Conservation (phyloP, 768 basidiomycete genomes). For the Leccinum subgranulosum region DNA sequence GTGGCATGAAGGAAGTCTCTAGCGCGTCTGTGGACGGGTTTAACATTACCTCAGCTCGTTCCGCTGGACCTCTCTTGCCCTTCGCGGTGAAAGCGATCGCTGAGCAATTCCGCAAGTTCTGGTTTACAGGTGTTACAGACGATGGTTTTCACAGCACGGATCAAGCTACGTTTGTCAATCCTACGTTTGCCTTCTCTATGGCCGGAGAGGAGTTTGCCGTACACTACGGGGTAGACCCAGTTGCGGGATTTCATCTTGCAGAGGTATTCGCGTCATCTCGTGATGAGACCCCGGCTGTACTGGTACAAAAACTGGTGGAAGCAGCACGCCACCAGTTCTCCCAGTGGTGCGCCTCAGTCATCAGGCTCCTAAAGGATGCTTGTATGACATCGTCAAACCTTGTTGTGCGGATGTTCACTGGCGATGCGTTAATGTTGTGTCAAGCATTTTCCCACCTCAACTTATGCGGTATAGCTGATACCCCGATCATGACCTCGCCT, state of each 20-base stretch:
- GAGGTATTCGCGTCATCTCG: slow-evolving; percentile 17
- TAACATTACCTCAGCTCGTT: slow-evolving; percentile 19
- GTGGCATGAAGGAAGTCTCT: slow-evolving; percentile 19
- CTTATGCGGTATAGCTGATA: slow-evolving; percentile 6
- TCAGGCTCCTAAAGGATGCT: slow-evolving; percentile 5
- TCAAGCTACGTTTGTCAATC: slow-evolving; percentile 22
- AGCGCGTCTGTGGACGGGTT: not conserved
- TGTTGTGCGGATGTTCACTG: slow-evolving; percentile 29
- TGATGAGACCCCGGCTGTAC: slow-evolving; percentile 1
- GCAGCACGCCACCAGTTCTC: slow-evolving; percentile 22
- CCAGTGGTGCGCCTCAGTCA: slow-evolving; percentile 26
- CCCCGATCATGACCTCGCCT: slow-evolving; percentile 17
- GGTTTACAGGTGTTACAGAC: slow-evolving; percentile 25
- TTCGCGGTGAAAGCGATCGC: slow-evolving; percentile 4
- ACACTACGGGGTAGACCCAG: slow-evolving; percentile 30
- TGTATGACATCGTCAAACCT: slow-evolving; percentile 5
- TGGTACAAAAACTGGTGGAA: slow-evolving; percentile 19
- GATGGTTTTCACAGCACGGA: slow-evolving; percentile 17
- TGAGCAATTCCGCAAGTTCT: slow-evolving; percentile 26
- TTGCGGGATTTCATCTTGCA: slow-evolving; percentile 33
- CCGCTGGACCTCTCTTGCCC: slow-evolving; percentile 25
- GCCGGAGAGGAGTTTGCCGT: slow-evolving; percentile 22
- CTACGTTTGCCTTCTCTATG: slow-evolving; percentile 29
- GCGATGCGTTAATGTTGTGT: slow-evolving; percentile 29
- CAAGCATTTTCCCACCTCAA: slow-evolving; percentile 20